Evolutionary conservation across 2,329 filamentous ascomycete species (phyloP).

Genomic region (Ascomycota sp.): DNA sequence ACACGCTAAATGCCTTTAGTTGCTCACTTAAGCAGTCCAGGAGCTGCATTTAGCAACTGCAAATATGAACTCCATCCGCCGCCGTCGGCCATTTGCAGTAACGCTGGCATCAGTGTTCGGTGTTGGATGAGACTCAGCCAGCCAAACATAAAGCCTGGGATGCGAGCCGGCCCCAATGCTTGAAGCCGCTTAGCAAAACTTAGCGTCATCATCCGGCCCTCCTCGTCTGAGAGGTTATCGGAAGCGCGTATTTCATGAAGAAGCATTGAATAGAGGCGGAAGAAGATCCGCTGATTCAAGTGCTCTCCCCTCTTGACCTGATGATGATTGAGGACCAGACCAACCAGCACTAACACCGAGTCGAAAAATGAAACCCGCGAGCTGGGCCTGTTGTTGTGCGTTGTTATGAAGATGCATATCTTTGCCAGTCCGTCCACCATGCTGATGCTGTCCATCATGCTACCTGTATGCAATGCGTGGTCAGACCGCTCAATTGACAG

Average conservation of each 20-base stretch:
- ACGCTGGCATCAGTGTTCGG: conserved; percentile 59
- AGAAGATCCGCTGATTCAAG: conserved; percentile 80
- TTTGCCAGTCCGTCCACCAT: conserved; percentile 66
- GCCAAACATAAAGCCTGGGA: conserved; percentile 65
- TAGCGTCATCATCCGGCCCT: conserved; percentile 49
- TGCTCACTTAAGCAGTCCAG: conserved; percentile 60
- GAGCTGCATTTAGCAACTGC: conserved; percentile 51
- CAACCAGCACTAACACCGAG: conserved; percentile 55
- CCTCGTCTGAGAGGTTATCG: conserved; percentile 36
- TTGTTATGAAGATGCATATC: conserved; percentile 53
- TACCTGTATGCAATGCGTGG: conserved; percentile 41
- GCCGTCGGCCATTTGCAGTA: conserved; percentile 48
- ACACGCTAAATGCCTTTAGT: conserved; percentile 51
- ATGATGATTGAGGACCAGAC: conserved; percentile 70
- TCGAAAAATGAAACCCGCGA: conserved; percentile 55
- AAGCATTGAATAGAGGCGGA: conserved; percentile 67
- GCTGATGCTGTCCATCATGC: conserved; percentile 32
- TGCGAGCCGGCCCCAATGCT: conserved; percentile 53
- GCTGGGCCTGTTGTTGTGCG: conserved; percentile 43
- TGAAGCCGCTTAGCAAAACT: conserved; percentile 52
- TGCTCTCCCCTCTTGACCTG: conserved; percentile 60
- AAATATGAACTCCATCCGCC: conserved; percentile 60
- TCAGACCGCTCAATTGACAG: conserved; percentile 62
- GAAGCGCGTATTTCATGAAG: conserved; percentile 53
- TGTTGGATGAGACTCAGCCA: conserved; percentile 76